Conservation (phyloP, 2,329 filamentous ascomycete species). For the Thielaviopsis cerberus region DNA sequence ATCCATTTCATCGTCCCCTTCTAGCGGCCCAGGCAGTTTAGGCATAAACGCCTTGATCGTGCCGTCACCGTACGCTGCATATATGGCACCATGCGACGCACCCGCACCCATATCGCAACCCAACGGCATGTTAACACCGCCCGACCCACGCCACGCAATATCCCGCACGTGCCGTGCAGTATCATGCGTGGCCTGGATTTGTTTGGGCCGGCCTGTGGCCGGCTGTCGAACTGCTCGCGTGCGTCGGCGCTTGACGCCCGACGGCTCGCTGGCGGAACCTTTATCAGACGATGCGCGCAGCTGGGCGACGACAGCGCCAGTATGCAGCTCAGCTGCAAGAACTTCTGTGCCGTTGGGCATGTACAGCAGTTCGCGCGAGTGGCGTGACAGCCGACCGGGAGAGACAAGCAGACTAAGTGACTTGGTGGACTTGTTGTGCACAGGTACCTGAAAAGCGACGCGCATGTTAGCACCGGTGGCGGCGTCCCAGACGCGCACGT, state of each 20-base stretch:
- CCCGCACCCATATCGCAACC: conserved; percentile 42
- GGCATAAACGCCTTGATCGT: conserved; percentile 67
- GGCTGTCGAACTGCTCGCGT: no score
- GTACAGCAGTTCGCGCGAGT: conserved; percentile 48
- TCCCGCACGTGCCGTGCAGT: conserved; percentile 50
- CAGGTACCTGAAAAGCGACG: conserved; percentile 52
- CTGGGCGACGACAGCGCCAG: conserved; percentile 53
- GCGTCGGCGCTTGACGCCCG: neutral
- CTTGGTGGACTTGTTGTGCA: conserved; percentile 53
- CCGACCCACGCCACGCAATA: conserved; percentile 50
- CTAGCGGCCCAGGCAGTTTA: conserved; percentile 30
- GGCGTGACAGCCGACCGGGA: conserved; percentile 37
- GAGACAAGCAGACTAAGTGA: conserved; percentile 38
- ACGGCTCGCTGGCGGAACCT: neutral
- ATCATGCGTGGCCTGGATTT: neutral
- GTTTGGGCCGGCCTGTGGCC: no score
- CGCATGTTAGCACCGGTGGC: conserved; percentile 68
- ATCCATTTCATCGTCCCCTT: conserved; percentile 29
- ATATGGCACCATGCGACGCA: conserved; percentile 39
- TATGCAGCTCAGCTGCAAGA: conserved; percentile 58
- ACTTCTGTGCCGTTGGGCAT: conserved; percentile 73
- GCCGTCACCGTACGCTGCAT: conserved; percentile 69
- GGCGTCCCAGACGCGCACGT: conserved; percentile 75
- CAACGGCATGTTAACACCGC: conserved; percentile 37
- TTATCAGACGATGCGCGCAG: conserved; percentile 38